Evolutionary conservation across 768 basidiomycete species (phyloP), one percentile per base, ranked within the genome.

Genomic region (Sarcodon sp.): DNA sequence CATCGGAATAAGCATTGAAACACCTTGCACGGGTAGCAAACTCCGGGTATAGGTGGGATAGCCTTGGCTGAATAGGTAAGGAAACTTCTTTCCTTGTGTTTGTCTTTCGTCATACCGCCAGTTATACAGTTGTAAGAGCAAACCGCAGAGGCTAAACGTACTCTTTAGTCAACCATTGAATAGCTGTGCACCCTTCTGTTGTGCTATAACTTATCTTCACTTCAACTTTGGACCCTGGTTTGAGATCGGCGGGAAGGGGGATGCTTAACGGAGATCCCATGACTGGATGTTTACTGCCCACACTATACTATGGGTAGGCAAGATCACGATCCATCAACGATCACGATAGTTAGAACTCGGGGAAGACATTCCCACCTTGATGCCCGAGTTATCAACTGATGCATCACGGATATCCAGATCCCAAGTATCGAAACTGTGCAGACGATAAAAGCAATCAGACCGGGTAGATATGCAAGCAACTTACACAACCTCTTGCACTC

Each of bases 21-120:
- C 37, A 78, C 84, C 84, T 74, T 93, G 90, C 49, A 89, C 58
- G 2, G 91, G 92, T 0, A 77, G 73, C 37, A 94, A 63, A 3
- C 81, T 73, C 31, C 92, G 78, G 2, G 86, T 86, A 58, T 93
- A 83, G 54, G 92, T 94, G 3, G 93, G 88, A 54, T 96, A 91
- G 57, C 85, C 88, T 57, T 96, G 93, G 51, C 87, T 90, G 68
- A 92, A 97, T 12, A 97, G 63, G 64, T 85, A 96, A 0, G 88
- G 83, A 59, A 86, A 84, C 15, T 68, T 66, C 54, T 89, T 89
- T 7, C 89, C 89, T 51, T 87, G 86, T 0, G 91, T 96, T 64
- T 90, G 82, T 50, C 87, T 87, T 16, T 41, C 39, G 4, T 7
- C 7, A 7, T 41, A 38, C 27, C 27, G 39, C 27, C 11, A 41